Evolutionary conservation across 164 flowering plant species (phyloP), one percentile per base, ranked within the genome.

Genomic region (Stephania japonica): DNA sequence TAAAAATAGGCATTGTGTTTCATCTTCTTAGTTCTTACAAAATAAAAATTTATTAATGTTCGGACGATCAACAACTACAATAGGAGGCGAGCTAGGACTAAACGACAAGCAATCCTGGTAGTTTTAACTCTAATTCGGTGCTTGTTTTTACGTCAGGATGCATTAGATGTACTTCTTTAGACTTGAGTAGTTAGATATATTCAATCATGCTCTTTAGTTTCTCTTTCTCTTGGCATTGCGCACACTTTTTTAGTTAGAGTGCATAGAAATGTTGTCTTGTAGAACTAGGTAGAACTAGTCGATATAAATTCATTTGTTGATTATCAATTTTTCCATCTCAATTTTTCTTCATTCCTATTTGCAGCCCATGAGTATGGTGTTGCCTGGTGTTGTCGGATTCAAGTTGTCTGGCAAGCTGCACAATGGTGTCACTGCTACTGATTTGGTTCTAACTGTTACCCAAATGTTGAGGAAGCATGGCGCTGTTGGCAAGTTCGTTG

Each of bases 401-500:
- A 87, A 81, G 74, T 70, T 87, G 71, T 75, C 82, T 41, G 90
- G 89, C 18, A 87, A 85, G 64, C 72, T 84, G 77, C 68, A 49
- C 0, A 75, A 85, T 78, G 90, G 90, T 71, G 90, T 86, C 70
- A 87, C 90, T 67, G 90, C 90, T 43, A 86, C 90, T 23, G 90
- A 87, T 42, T 83, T 87, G 82, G 90, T 87, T 69, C 70, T 86
- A 65, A 87, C 90, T 19, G 89, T 82, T 69, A 87, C 86, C 5
- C 87, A 86, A 74, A 87, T 87, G 82, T 79, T 87, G 79, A 81
- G 90, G 78, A 87, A 86, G 79, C 89, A 86, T 80, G 89, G 90
- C 66, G 90, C 83, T 64, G 90, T 87, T 80, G 97, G 97, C 71
- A 92, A 89, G 78, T 92, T 92, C 83, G 96, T 92, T 42, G 97